These are phyloP conservation scores for Chaetomium olivaceum DNA, from an alignment of 2,329 filamentous ascomycete genomes.

Conservation along the genomic window DNA sequence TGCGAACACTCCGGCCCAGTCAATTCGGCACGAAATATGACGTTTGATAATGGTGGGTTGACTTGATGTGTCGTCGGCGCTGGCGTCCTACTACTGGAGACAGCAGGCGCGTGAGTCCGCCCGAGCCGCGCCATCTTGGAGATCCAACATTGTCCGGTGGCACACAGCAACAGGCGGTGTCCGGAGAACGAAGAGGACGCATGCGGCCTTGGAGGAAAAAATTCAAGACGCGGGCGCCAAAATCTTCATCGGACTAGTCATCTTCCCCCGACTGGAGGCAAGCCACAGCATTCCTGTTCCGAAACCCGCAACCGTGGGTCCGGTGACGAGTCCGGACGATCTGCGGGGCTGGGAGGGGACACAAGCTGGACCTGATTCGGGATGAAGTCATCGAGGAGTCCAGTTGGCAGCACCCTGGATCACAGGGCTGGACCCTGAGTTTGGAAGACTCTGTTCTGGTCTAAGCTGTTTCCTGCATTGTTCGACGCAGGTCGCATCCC, in stretches of 20 bases:
- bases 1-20: neutral
- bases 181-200: constrained; percentile 1
- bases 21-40: neutral
- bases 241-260: neutral
- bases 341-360: neutral
- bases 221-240: neutral
- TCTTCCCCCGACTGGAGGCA: neutral
- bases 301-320: constrained; percentile 13
- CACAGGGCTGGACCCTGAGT: neutral
- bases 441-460: neutral
- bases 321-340: constrained; percentile 9
- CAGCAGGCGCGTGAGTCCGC: neutral
- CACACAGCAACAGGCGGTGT: neutral
- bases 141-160: constrained; percentile 2
- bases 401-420: constrained; percentile 5
- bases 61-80: neutral
- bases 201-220: constrained; percentile 6
- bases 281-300: constrained; percentile 5
- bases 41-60: neutral
- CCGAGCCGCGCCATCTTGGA: neutral
- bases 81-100: neutral
- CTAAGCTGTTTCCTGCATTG: neutral
- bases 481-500: neutral
- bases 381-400: constrained; percentile 14
- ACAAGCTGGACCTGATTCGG: neutral